phyloP scores from a whole-genome alignment of 192 early-diverging fungal species.

The Coemansia sp. region DNA sequence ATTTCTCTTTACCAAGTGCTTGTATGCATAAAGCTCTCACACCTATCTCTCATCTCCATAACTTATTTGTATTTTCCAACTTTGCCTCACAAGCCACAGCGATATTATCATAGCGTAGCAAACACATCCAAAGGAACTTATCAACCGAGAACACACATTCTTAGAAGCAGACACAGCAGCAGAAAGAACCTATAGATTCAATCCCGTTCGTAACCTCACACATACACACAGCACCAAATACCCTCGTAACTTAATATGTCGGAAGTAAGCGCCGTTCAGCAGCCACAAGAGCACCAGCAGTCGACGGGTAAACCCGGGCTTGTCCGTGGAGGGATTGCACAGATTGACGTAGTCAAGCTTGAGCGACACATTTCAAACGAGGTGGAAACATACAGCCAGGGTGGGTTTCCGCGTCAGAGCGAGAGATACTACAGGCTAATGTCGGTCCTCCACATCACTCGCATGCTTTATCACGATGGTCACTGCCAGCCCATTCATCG shows the following conservation, averaged over 20 bases:
- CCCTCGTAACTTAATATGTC: slow-evolving; percentile 1
- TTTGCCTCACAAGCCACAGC: too few relatives aligned
- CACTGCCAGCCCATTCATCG: slow-evolving; percentile 50
- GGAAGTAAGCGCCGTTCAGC: slow-evolving; percentile 5
- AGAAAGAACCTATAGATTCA: neutral
- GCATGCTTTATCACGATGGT: slow-evolving; percentile 52
- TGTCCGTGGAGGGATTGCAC: slow-evolving; percentile 47
- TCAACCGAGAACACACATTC: neutral
- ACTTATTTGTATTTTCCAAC: too few relatives aligned
- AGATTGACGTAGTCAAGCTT: slow-evolving; percentile 38
- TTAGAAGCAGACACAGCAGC: neutral
- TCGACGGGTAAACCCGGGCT: slow-evolving; percentile 7
- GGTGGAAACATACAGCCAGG: slow-evolving; percentile 44
- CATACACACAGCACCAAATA: neutral
- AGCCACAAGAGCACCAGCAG: slow-evolving; percentile 8
- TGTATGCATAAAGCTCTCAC: too few relatives aligned
- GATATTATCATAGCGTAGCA: too few relatives aligned
- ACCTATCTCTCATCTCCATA: too few relatives aligned
- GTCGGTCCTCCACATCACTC: slow-evolving; percentile 50
- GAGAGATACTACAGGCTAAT: slow-evolving; percentile 53
- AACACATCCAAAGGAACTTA: too few relatives aligned
- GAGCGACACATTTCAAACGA: slow-evolving; percentile 42
- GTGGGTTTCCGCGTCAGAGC: slow-evolving; percentile 49
- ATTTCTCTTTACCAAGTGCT: too few relatives aligned
- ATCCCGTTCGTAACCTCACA: neutral